Evolutionary conservation across 1,284 basidiomycete species (phyloP), one percentile per base, ranked within the genome.

Genomic region (Sporisorium scitamineum): DNA sequence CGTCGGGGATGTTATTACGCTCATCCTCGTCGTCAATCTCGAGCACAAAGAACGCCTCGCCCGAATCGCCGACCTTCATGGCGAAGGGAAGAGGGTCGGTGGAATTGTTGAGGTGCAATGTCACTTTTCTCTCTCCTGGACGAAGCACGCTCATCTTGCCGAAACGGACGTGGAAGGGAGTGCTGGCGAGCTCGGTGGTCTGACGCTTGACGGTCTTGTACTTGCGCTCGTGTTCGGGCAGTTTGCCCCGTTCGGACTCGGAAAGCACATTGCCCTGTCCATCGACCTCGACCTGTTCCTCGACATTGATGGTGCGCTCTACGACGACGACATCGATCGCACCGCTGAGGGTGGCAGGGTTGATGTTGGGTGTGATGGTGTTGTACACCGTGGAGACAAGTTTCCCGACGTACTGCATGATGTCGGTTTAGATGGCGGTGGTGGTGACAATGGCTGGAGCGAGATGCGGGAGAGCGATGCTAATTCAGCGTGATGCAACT

Each of bases 21-120:
- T 70, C 66, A 7, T 76, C 76, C 55, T 92, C 93, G 18, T 78
- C 80, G 50, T 97, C 94, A 1, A 96, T 97, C 86, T 99, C 95
- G 78, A 99, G 94, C 42, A 99, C 93, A 83, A 99, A 99, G 88
- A 99, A 99, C 0, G 96, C 97, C 87, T 99, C 97, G 20, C 97
- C 97, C 2, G 95, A 94, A 70, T 99, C 96, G 47, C 95, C 94
- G 76, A 99, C 95, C 88, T 99, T 99, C 97, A 99, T 99, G 83
- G 90, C 90, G 85, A 94, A 99, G 2, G 96, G 96, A 56, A 94
- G 91, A 11, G 89, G 89, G 32, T 85, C 81, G n/a, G 79, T 63
- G 0, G 79, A 78, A 59, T 72, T 74, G 73, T 85, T 85, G 47
- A 85, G 70, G 50, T 78, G 82, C 34, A 78, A 73, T 29, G 80